phyloP scores from a whole-genome alignment of 345 rosid species.

The Rhodamnia argentea region DNA sequence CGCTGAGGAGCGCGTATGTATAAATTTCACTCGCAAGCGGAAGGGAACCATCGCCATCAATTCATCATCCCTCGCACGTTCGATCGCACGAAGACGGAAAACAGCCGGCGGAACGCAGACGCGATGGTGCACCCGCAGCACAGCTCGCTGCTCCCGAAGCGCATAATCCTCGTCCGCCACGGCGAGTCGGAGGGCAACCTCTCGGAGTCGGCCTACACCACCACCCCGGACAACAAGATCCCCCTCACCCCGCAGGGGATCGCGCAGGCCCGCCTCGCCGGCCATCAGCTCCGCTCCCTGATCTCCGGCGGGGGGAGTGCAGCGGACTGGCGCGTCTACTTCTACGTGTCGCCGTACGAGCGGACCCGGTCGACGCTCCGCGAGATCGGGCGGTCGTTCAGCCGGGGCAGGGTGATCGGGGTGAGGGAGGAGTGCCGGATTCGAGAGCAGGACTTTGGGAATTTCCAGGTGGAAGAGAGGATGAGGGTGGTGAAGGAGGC shows the following conservation, averaged over 20 bases:
- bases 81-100: background rate
- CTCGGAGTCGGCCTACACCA: constrained; percentile 63
- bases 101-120: background rate
- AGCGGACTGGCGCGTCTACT: constrained; percentile 61
- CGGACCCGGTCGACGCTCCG: constrained; percentile 85
- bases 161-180: constrained; percentile 89
- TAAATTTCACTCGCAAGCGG: too few relatives aligned
- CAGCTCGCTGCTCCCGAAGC: constrained; percentile 41
- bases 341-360: constrained; percentile 92
- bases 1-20: too few relatives aligned
- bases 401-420: constrained; percentile 63
- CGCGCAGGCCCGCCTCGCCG: constrained; percentile 55
- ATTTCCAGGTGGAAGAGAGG: constrained; percentile 81
- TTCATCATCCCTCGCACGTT: too few relatives aligned
- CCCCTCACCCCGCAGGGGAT: constrained; percentile 51
- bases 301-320: constrained; percentile 18
- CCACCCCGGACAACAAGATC: constrained; percentile 87
- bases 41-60: too few relatives aligned
- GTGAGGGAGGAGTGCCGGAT: constrained; percentile 91
- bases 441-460: constrained; percentile 95
- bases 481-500: constrained; percentile 65
- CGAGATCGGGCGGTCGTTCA: constrained; percentile 82
- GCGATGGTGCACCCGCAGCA: constrained; percentile 4
- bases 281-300: constrained; percentile 35
- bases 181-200: constrained; percentile 93